These are phyloP conservation scores for Fragosphaeria purpurea DNA, from an alignment of 2,329 filamentous ascomycete genomes.

Conservation along the genomic window DNA sequence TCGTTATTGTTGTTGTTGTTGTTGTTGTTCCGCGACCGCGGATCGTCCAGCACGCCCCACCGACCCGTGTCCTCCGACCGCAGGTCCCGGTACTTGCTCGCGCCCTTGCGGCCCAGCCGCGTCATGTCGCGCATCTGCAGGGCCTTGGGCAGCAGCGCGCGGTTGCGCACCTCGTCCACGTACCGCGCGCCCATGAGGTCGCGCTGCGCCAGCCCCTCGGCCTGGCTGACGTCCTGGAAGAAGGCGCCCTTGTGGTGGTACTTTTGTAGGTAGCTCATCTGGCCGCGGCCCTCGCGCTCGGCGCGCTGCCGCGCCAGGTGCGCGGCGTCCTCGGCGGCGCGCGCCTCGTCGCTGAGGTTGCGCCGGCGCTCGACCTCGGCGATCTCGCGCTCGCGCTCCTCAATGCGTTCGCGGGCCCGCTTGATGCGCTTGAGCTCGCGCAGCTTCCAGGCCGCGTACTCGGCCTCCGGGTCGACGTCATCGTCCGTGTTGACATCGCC, in stretches of 20 bases:
- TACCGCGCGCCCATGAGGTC: conserved; percentile 81
- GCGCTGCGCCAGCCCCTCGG: conserved; percentile 64
- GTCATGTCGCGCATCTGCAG: conserved; percentile 92
- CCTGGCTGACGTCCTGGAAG: conserved; percentile 71
- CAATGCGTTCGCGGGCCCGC: conserved; percentile 75
- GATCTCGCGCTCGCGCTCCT: conserved; percentile 70
- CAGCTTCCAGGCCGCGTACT: conserved; percentile 87
- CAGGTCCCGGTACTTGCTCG: conserved; percentile 82
- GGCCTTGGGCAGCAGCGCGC: conserved; percentile 77
- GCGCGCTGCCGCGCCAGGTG: conserved; percentile 69
- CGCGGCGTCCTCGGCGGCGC: conserved; percentile 72
- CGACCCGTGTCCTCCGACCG: conserved; percentile 81
- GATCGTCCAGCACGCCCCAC: conserved; percentile 61
- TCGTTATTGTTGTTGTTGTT: conserved; percentile 18
- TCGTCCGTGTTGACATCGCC: conserved; percentile 84
- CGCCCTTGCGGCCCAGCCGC: conserved; percentile 83
- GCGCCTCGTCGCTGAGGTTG: conserved; percentile 78
- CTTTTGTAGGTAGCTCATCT: conserved; percentile 86
- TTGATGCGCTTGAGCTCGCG: conserved; percentile 84
- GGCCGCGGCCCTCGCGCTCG: conserved; percentile 66
- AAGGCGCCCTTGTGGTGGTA: conserved; percentile 97
- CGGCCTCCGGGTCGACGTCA: conserved; percentile 73
- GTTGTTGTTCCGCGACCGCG: conserved; percentile 20
- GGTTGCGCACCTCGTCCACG: conserved; percentile 71
- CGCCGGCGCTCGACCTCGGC: conserved; percentile 83